Conservation (phyloP, 768 basidiomycete species). For the Chalciporus chontae region DNA sequence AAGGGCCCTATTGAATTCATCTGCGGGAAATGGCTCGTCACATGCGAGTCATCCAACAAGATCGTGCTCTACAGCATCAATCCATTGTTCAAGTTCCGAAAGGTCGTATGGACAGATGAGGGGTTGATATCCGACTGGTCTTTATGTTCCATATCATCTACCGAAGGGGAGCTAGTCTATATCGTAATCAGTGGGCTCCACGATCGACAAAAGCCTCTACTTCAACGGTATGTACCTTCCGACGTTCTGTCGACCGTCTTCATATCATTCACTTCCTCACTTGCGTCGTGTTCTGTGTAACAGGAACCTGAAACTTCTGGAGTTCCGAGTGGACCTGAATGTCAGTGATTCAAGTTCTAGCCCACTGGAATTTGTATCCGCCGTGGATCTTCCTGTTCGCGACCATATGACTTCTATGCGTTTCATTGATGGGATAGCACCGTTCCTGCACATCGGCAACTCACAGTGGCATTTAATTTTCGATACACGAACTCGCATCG, state of each 20-base stretch:
- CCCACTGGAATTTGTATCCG: not conserved
- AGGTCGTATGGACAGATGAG: not conserved
- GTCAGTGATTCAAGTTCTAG: not conserved
- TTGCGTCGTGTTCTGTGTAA: not conserved
- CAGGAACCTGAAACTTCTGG: not conserved
- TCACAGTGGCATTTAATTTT: not conserved
- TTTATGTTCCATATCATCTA: not conserved
- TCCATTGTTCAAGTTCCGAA: not conserved
- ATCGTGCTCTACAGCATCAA: constrained; percentile 1
- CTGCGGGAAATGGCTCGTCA: constrained; percentile 4
- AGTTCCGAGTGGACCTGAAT: not conserved
- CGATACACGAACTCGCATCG: not conserved
- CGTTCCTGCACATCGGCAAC: not conserved
- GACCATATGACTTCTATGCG: rapidly evolving
- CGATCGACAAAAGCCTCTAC: too few relatives aligned
- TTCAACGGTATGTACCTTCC: too few relatives aligned
- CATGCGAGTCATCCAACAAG: not conserved
- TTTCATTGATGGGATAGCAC: too few relatives aligned
- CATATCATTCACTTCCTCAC: too few relatives aligned
- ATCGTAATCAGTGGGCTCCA: not conserved
- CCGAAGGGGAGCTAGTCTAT: not conserved
- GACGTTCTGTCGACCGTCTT: too few relatives aligned
- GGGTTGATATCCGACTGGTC: not conserved
- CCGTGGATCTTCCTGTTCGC: not conserved
- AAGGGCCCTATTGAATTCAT: not conserved